Evolutionary conservation across 192 early-diverging fungal genomes (phyloP), one percentile per base, ranked within the genome.

Genomic region (Coemansia sp.): DNA sequence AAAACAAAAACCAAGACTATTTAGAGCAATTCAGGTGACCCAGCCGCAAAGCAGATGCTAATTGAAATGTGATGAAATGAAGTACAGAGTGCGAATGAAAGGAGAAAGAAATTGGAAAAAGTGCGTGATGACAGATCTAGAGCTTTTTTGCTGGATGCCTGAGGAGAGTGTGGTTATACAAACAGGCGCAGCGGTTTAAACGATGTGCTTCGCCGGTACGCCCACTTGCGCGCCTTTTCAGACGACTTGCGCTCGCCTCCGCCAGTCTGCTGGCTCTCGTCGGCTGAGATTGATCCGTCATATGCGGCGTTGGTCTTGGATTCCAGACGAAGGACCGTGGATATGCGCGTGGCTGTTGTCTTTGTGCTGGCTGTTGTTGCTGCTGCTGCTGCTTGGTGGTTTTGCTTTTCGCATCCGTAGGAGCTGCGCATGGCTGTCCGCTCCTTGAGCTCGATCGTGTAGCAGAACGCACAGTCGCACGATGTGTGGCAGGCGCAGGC

Each of bases 401-500:
- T 6, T 5, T 36, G 1, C 34, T 36, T 36, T 36, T 11, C 34
- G 34, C 34, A 36, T 36, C 34, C 34, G 13, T 11, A 4, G 34
- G 34, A 36, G 34, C 34, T 4, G 34, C 34, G 34, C 34, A 36
- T 36, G 34, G 20, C n/a, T 7, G 63, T 57, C 36, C 63, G 63
- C 22, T 33, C 31, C 48, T 65, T 65, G 27, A 65, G 63, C 44
- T 65, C 63, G 20, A 65, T 55, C 1, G 63, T 65, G 48, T 65
- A 45, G n/a, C 63, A 65, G 55, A 65, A 65, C 25, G 63, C 63
- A 59, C 72, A 75, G 59, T 68, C 67, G 59, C 72, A 75, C 19
- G 62, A 59, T 22, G 62, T 55, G 28, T 75, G 72, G 55, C 72
- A 75, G 29, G 20, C 37, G 42, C 72, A 75, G 23, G 27, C 8